phyloP scores from a whole-genome alignment of 208 protist species.

The Trypanosomatidae sp. region DNA sequence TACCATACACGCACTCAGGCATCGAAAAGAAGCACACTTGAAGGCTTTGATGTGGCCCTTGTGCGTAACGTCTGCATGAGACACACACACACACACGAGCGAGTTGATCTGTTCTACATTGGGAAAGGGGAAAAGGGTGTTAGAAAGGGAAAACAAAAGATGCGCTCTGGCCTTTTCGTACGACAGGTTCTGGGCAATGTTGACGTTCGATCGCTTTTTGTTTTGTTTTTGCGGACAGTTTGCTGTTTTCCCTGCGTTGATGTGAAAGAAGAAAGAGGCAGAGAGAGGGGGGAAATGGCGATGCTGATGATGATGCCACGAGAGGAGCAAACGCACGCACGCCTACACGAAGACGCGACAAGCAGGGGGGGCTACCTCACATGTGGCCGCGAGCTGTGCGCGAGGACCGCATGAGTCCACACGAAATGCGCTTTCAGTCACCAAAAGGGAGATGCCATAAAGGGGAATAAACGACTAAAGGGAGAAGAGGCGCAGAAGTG shows the following conservation, averaged over 20 bases:
- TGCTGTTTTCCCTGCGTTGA: not conserved
- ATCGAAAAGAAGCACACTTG: not conserved
- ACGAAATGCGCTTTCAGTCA: not conserved
- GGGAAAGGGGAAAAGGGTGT: not conserved
- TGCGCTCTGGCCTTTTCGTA: not conserved
- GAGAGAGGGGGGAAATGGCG: not conserved
- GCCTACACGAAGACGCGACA: not conserved
- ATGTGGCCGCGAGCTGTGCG: not conserved
- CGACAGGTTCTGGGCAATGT: not conserved
- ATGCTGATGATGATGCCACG: not conserved
- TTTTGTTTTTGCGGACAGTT: not conserved
- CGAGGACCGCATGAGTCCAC: not conserved
- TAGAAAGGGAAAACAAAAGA: not conserved
- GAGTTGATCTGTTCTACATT: not conserved
- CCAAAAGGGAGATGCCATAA: not conserved
- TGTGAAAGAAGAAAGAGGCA: not conserved
- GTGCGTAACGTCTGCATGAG: not conserved
- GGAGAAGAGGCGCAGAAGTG: not conserved
- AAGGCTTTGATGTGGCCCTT: not conserved
- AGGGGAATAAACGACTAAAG: not conserved
- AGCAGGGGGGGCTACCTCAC: not conserved
- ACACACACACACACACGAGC: not conserved
- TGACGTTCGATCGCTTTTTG: not conserved
- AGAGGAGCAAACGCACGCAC: not conserved
- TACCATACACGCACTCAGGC: not conserved